phyloP scores from a whole-genome alignment of 352 stramenopile genomes.

The Phytophthora pistaciae region DNA sequence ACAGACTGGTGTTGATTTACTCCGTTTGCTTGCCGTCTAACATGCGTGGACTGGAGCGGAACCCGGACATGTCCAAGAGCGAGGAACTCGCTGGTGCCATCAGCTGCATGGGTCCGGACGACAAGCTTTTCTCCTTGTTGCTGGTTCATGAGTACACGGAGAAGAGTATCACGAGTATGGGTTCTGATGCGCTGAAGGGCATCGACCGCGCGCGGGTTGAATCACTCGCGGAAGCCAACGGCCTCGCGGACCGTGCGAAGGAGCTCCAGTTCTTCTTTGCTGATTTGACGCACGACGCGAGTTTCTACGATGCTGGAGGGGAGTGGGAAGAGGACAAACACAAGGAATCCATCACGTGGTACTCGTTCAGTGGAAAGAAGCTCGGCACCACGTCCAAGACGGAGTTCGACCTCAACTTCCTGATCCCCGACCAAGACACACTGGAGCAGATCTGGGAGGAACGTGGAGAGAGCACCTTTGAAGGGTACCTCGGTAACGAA shows the following conservation, averaged over 20 bases:
- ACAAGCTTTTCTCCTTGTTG: constrained; percentile 32
- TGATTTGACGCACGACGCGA: constrained; percentile 14
- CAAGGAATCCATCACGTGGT: constrained; percentile 20
- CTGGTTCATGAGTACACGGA: constrained; percentile 31
- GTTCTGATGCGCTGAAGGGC: constrained; percentile 21
- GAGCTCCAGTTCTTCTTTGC: constrained; percentile 22
- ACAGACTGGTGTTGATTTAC: constrained; percentile 30
- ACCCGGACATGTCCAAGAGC: constrained; percentile 1
- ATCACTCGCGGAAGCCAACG: constrained; percentile 15
- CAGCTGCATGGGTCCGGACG: constrained; percentile 41
- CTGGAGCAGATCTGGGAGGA: constrained; percentile 1
- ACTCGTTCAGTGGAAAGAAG: constrained; percentile 8
- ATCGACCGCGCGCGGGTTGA: constrained; percentile 22
- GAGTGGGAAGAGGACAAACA: constrained; percentile 20
- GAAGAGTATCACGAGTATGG: constrained; percentile 18
- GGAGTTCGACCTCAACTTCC: constrained; percentile 11
- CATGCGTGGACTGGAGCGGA: background rate
- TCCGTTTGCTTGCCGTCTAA: constrained; percentile 30
- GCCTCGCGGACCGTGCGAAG: background rate
- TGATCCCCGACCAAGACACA: constrained; percentile 22
- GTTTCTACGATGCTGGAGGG: constrained; percentile 19
- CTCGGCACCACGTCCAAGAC: background rate
- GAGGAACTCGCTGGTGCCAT: constrained; percentile 26
- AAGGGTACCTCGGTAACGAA: constrained; percentile 31
- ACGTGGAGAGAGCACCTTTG: constrained; percentile 4